Conservation (phyloP, 768 basidiomycete species). For the Phylloporus arenicola region DNA sequence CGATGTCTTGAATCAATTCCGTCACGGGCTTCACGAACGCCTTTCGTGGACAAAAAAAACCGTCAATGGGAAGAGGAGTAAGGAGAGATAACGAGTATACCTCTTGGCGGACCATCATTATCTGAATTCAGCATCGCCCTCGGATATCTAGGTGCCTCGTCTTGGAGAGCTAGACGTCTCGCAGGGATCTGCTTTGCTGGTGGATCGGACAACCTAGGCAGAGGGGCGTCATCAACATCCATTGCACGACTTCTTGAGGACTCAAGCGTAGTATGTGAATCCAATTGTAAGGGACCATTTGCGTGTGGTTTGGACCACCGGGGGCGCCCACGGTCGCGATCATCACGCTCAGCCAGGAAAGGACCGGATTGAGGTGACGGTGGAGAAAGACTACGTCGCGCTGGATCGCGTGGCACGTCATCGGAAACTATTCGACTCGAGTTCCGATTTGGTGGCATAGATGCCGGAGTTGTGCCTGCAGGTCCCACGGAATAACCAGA, state of each 20-base stretch:
- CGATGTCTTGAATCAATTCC: slow-evolving; percentile 17
- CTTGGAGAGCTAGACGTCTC: slow-evolving; percentile 17
- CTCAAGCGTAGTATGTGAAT: slow-evolving; percentile 16
- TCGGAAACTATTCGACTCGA: neutral
- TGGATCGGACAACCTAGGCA: slow-evolving; percentile 18
- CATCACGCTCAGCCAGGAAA: slow-evolving; percentile 8
- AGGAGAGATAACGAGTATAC: neutral
- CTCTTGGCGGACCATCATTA: slow-evolving; percentile 14
- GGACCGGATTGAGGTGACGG: slow-evolving; percentile 4
- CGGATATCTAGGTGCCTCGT: slow-evolving; percentile 32
- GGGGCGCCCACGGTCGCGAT: slow-evolving; percentile 13
- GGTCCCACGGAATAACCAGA: slow-evolving; percentile 7
- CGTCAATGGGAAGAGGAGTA: neutral
- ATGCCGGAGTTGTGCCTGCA: slow-evolving; percentile 1
- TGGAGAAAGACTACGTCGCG: slow-evolving; percentile 13
- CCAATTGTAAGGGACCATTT: slow-evolving; percentile 9
- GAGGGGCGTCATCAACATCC: slow-evolving; percentile 26
- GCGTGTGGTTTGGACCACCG: slow-evolving; percentile 11
- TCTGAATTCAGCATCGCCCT: slow-evolving; percentile 32
- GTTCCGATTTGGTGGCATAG: slow-evolving; percentile 7
- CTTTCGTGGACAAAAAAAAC: neutral
- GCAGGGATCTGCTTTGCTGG: slow-evolving; percentile 13
- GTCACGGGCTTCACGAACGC: slow-evolving; percentile 19
- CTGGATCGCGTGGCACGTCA: slow-evolving; percentile 5
- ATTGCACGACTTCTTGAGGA: slow-evolving; percentile 19